A percentile compares a stretch with the other conserved stretches of the same genome.
Conservation (phyloP, 1,284 basidiomycete species). For the Fomitiporia mediterranea region DNA sequence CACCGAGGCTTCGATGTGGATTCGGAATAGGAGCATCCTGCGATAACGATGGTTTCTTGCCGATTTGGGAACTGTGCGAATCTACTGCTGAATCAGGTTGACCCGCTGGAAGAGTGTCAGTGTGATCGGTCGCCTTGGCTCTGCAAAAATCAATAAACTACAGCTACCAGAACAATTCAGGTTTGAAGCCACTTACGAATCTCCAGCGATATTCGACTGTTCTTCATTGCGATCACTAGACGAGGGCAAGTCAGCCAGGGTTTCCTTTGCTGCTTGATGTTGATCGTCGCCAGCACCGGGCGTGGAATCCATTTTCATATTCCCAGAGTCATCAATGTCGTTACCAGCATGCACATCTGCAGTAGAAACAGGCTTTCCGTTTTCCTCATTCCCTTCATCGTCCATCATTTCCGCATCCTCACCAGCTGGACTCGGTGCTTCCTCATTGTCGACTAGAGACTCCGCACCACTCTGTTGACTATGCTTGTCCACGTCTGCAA, state of each 20-base stretch:
- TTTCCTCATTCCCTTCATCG: conserved; percentile 15
- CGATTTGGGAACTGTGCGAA: background rate
- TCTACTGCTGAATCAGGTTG: background rate
- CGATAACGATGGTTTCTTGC: background rate
- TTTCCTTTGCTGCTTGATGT: conserved; percentile 22
- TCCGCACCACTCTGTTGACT: background rate
- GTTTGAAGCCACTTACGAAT: background rate
- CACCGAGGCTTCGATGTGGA: conserved; percentile 80
- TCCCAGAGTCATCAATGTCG: conserved; percentile 10
- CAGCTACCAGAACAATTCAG: background rate
- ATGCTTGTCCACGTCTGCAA: background rate
- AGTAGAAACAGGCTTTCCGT: conserved; percentile 21
- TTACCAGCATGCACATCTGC: conserved; percentile 5
- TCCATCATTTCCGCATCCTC: background rate
- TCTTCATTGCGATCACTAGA: conserved; percentile 23
- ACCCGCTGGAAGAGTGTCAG: background rate
- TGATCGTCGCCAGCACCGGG: conserved; percentile 9
- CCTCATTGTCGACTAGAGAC: background rate
- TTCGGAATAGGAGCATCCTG: conserved; percentile 33
- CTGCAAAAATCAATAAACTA: background rate
- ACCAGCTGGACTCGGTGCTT: background rate
- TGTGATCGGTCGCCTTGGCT: background rate
- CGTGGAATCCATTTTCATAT: conserved; percentile 13
- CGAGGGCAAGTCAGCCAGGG: conserved; percentile 21
- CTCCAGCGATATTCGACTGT: conserved; percentile 28